Percentiles rank a stretch among this genome's conserved stretches.
Conservation (phyloP, 23 red algal species). For the Cyanidiococcus yangmingshanensis region DNA sequence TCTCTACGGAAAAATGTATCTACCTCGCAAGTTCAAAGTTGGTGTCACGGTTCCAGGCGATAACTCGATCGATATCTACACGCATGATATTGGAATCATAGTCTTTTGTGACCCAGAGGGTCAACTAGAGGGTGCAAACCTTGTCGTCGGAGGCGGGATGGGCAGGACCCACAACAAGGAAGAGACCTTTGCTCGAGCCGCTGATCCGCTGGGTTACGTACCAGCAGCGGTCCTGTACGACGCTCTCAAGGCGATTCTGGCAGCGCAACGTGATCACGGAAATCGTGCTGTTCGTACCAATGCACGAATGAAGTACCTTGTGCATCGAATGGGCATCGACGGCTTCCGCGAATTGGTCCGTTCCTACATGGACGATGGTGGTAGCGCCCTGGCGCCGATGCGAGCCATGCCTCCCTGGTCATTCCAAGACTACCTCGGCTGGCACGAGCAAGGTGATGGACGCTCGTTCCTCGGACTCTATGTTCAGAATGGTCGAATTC, state of each 20-base stretch:
- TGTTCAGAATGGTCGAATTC: slow-evolving; percentile 91
- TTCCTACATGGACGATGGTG: slow-evolving; percentile 44
- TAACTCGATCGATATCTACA: slow-evolving; percentile 94
- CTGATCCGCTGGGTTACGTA: slow-evolving; percentile 91
- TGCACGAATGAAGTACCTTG: slow-evolving; percentile 97
- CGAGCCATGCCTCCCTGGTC: slow-evolving; percentile 69
- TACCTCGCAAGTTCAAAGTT: slow-evolving; percentile 98
- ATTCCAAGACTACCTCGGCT: slow-evolving; percentile 91
- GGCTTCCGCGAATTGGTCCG: slow-evolving; percentile 73
- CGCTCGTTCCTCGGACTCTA: slow-evolving; percentile 83
- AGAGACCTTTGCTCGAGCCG: slow-evolving; percentile 76
- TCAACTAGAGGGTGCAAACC: slow-evolving; percentile 62
- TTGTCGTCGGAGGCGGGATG: slow-evolving; percentile 93
- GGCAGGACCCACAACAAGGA: slow-evolving; percentile 89
- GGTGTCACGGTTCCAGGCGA: slow-evolving; percentile 97
- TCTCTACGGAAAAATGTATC: slow-evolving; percentile 84
- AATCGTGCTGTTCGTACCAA: slow-evolving; percentile 82
- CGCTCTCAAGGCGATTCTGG: slow-evolving; percentile 81
- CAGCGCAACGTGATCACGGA: slow-evolving; percentile 92
- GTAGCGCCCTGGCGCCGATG: slow-evolving; percentile 42
- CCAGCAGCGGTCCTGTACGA: slow-evolving; percentile 61
- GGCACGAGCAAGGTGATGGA: slow-evolving; percentile 94
- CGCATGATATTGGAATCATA: slow-evolving; percentile 89
- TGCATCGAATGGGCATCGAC: slow-evolving; percentile 86
- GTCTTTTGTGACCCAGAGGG: slow-evolving; percentile 47